Conservation (phyloP, 306 rosid species). For the Cucurbita maxima region DNA sequence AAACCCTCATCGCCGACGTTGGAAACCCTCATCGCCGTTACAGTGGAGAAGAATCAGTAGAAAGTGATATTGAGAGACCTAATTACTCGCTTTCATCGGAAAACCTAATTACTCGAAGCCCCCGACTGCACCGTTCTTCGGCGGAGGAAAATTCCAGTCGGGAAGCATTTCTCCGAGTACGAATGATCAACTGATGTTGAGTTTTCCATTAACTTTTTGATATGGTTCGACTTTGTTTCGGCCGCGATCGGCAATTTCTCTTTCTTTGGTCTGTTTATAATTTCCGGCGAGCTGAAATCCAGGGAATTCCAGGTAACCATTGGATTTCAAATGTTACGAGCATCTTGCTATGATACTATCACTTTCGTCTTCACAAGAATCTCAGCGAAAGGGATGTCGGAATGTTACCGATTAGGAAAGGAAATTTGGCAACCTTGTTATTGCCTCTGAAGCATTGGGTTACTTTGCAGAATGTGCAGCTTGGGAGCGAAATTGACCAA, state of each 20-base stretch:
- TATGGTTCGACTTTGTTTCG: not conserved
- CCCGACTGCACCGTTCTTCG: not conserved
- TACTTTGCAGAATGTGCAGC: conserved; percentile 7
- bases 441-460: conserved; percentile 1
- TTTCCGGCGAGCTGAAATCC: not conserved
- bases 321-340: not conserved
- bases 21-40: not conserved
- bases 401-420: not conserved
- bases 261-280: not conserved
- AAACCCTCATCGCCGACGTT: not conserved
- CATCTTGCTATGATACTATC: not conserved
- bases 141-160: not conserved
- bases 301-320: not conserved
- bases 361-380: not conserved
- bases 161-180: not conserved
- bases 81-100: not conserved
- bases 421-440: not conserved
- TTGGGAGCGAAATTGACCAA: conserved; percentile 15
- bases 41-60: not conserved
- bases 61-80: not conserved
- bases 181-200: not conserved
- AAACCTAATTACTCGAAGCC: not conserved
- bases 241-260: not conserved
- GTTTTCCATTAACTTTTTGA: not conserved
- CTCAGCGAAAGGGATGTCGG: not conserved